A percentile compares a stretch with the other conserved stretches of the same genome.
Conservation (phyloP, 345 rosid genomes). For the Brassica carinata region DNA sequence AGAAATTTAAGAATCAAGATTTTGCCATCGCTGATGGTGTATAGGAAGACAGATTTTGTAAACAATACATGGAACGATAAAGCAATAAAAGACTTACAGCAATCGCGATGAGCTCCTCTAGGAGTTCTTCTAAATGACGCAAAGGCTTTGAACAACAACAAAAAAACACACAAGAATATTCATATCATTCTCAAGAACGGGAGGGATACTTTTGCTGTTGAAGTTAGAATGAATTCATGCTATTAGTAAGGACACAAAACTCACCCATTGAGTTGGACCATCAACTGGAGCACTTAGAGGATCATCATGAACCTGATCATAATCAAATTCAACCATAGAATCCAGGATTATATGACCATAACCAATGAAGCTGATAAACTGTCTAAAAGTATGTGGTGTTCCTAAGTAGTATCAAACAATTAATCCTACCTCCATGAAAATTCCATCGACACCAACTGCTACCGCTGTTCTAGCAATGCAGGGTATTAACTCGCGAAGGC, state of each 20-base stretch:
- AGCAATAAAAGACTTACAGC: slow-evolving; percentile 63
- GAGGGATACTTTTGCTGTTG: not conserved
- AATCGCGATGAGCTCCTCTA: slow-evolving; percentile 83
- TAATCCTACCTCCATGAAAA: slow-evolving; percentile 93
- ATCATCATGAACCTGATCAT: slow-evolving; percentile 87
- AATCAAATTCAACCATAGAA: slow-evolving; percentile 23
- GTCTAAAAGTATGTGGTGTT: not conserved
- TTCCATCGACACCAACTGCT: slow-evolving; percentile 95
- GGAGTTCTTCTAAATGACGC: slow-evolving; percentile 84
- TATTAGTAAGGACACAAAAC: slow-evolving; percentile 35
- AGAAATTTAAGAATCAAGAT: slow-evolving; percentile 3
- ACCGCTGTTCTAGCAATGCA: slow-evolving; percentile 97
- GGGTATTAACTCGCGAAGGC: slow-evolving; percentile 94
- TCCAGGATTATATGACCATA: not conserved
- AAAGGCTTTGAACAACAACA: slow-evolving; percentile 58
- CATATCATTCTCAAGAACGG: not conserved
- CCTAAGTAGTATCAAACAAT: slow-evolving; percentile 10
- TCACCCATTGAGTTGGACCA: slow-evolving; percentile 99
- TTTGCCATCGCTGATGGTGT: slow-evolving; percentile 14
- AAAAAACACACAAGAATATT: slow-evolving; percentile 5
- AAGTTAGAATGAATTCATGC: not conserved
- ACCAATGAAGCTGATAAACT: not conserved
- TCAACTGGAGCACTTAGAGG: slow-evolving; percentile 94
- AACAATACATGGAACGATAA: not conserved
- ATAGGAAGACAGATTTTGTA: not conserved